A percentile compares a stretch with the other conserved stretches of the same genome.
phyloP scores from a whole-genome alignment of 331 rosid species.

The Saraca asoca region DNA sequence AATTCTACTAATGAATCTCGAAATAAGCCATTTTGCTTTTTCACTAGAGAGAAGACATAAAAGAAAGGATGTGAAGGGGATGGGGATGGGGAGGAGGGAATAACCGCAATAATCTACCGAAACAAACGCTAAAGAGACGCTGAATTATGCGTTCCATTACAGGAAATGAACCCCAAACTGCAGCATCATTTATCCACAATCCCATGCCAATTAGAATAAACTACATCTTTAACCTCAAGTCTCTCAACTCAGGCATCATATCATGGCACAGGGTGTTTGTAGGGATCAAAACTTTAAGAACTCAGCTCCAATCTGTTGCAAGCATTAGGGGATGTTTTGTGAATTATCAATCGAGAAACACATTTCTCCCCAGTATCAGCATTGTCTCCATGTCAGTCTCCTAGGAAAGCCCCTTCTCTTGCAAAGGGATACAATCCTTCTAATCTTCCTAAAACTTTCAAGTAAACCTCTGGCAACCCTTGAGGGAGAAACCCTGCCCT shows the following conservation, averaged over 20 bases:
- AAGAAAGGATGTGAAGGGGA: too few relatives aligned
- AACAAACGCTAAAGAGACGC: not conserved
- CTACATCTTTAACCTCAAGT: not conserved
- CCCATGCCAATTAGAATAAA: slow-evolving; percentile 5
- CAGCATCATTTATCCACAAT: not conserved
- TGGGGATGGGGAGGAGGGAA: too few relatives aligned
- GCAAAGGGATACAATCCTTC: slow-evolving; percentile 49
- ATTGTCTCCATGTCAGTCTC: slow-evolving; percentile 37
- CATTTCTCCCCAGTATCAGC: slow-evolving; percentile 24
- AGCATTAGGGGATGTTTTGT: not conserved
- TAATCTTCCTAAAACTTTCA: slow-evolving; percentile 55
- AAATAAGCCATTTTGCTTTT: not conserved
- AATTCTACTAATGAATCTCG: too few relatives aligned
- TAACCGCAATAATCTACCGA: not conserved
- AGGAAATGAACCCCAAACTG: not conserved
- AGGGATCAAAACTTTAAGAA: slow-evolving; percentile 11
- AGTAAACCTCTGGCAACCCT: slow-evolving; percentile 47
- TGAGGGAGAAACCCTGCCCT: slow-evolving; percentile 41
- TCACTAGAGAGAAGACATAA: not conserved
- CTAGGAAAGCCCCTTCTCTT: slow-evolving; percentile 42
- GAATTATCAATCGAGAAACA: slow-evolving; percentile 5
- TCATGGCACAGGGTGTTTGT: not conserved
- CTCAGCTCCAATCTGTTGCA: slow-evolving; percentile 18
- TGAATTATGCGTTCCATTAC: not conserved
- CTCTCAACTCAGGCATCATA: slow-evolving; percentile 5